These are phyloP conservation scores for Microbotryomycetes sp. DNA, from an alignment of 1,284 basidiomycete species.

Conservation along the genomic window DNA sequence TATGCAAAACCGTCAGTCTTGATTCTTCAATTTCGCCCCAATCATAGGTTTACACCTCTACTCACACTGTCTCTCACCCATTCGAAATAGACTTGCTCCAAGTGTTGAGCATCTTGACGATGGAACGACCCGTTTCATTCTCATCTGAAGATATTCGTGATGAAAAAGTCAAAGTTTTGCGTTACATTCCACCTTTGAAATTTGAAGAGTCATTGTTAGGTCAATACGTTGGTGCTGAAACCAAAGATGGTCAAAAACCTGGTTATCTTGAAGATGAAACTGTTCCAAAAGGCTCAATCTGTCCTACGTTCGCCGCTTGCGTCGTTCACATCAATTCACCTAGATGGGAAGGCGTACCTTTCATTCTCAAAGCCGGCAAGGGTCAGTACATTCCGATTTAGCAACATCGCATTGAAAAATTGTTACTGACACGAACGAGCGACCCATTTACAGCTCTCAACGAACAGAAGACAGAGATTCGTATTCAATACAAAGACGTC, in stretches of 20 bases:
- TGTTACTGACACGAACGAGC: slow-evolving; percentile 1
- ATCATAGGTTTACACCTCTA: slow-evolving; percentile 5
- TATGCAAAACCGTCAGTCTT: slow-evolving; percentile 82
- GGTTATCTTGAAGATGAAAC: slow-evolving; percentile 95
- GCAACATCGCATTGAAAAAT: slow-evolving; percentile 1
- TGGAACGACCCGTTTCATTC: slow-evolving; percentile 97
- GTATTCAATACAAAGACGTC: slow-evolving; percentile 93
- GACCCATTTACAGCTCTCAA: slow-evolving; percentile 61
- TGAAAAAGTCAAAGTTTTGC: slow-evolving; percentile 95
- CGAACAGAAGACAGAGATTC: slow-evolving; percentile 93
- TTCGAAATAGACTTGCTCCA: slow-evolving; percentile 86
- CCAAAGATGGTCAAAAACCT: slow-evolving; percentile 70
- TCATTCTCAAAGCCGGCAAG: slow-evolving; percentile 94
- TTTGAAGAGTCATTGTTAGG: slow-evolving; percentile 75
- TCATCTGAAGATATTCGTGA: slow-evolving; percentile 92
- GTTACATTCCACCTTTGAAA: slow-evolving; percentile 75
- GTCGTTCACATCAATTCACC: slow-evolving; percentile 88
- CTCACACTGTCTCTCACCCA: slow-evolving; percentile 1
- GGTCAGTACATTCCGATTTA: slow-evolving; percentile 50
- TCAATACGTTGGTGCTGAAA: slow-evolving; percentile 63
- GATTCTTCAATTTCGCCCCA: not conserved
- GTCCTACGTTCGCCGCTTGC: slow-evolving; percentile 85
- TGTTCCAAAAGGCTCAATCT: slow-evolving; percentile 81
- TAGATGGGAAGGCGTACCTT: slow-evolving; percentile 94
- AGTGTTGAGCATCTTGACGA: slow-evolving; percentile 82